These are phyloP conservation scores for Sporobolus alterniflorus DNA, from an alignment of 202 grass and related monocot genomes.

Conservation along the genomic window DNA sequence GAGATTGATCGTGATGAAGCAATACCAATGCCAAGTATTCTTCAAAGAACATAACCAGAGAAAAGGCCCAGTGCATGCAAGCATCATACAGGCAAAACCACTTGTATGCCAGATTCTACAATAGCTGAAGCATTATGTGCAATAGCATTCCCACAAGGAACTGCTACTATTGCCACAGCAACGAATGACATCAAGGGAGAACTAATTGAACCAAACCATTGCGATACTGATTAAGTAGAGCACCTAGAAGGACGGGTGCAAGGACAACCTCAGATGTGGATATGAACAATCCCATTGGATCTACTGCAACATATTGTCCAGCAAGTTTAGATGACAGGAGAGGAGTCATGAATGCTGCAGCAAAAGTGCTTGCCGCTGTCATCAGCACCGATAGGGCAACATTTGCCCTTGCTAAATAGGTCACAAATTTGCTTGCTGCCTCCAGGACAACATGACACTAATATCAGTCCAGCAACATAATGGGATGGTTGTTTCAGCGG, in stretches of 20 bases:
- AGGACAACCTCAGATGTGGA: constrained; percentile 97
- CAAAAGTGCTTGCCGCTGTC: constrained; percentile 89
- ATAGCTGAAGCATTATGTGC: constrained; percentile 88
- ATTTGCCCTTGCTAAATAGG: constrained; percentile 96
- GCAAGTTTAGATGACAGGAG: constrained; percentile 89
- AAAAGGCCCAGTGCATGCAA: constrained; percentile 83
- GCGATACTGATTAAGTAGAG: constrained; percentile 90
- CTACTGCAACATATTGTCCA: constrained; percentile 88
- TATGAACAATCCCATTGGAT: constrained; percentile 82
- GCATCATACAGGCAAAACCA: constrained; percentile 64
- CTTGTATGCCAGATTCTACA: constrained; percentile 69
- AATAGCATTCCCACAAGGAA: constrained; percentile 92
- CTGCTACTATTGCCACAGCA: constrained; percentile 78
- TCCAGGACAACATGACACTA: constrained; percentile 91
- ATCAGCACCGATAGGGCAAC: constrained; percentile 93
- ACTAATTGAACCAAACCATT: constrained; percentile 63
- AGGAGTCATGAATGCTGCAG: constrained; percentile 86
- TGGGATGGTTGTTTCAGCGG: constrained; percentile 75
- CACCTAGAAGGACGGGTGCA: constrained; percentile 80
- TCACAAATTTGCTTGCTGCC: constrained; percentile 96
- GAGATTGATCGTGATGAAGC: constrained; percentile 82
- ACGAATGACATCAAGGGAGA: constrained; percentile 94
- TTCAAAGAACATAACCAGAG: constrained; percentile 78
- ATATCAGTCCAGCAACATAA: constrained; percentile 90
- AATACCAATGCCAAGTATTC: constrained; percentile 64